phyloP scores from a whole-genome alignment of 2,329 filamentous ascomycete genomes.

The Neofusicoccum kwambonambiense region DNA sequence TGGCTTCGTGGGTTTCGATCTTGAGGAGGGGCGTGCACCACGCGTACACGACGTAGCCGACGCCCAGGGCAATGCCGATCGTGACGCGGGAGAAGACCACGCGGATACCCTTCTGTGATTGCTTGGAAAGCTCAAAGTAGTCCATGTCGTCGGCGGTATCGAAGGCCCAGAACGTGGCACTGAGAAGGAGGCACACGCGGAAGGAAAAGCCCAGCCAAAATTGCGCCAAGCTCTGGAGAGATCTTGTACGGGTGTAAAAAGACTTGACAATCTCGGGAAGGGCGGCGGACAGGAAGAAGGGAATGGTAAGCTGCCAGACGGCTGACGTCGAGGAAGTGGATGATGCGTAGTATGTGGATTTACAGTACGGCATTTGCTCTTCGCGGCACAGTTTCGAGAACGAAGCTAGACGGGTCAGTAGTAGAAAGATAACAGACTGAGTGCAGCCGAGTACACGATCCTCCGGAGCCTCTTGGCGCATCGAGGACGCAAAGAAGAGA shows the following conservation, averaged over 20 bases:
- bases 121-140: constrained; percentile 66
- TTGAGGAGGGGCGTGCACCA: constrained; percentile 84
- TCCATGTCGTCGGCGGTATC: constrained; percentile 84
- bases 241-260: constrained; percentile 78
- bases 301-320: constrained; percentile 81
- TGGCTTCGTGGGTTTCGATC: constrained; percentile 51
- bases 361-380: constrained; percentile 97
- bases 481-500: constrained; percentile 69
- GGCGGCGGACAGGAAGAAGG: constrained; percentile 68
- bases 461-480: constrained; percentile 65
- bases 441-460: constrained; percentile 77
- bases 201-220: constrained; percentile 82
- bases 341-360: constrained; percentile 93
- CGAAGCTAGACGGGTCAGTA: constrained; percentile 76
- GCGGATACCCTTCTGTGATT: constrained; percentile 68
- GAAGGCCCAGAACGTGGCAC: constrained; percentile 81
- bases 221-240: constrained; percentile 82
- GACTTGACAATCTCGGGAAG: constrained; percentile 75
- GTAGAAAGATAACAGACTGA: constrained; percentile 79
- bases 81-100: constrained; percentile 77
- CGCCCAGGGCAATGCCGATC: constrained; percentile 76
- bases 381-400: constrained; percentile 92
- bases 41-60: constrained; percentile 79
- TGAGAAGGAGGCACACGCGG: constrained; percentile 70
- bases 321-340: constrained; percentile 89